Base-by-base conservation (phyloP, 2,329 filamentous ascomycete genomes). In the Fusarium dlaminii region DNA sequence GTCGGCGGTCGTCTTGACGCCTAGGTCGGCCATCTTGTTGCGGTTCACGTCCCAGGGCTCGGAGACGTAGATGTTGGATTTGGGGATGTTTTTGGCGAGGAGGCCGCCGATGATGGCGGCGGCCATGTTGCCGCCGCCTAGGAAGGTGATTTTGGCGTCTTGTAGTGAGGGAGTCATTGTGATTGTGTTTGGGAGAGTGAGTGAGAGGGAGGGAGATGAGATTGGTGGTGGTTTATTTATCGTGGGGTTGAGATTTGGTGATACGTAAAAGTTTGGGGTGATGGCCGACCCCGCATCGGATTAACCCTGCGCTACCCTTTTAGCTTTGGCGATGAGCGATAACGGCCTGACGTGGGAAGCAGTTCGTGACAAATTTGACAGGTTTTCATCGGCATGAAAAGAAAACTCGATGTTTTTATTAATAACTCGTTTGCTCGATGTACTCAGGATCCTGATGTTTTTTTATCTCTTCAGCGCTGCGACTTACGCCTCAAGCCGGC, bases 21-120 rank as follows among this genome's bases (percentile, higher is more conserved):
- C 86, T 10, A 83, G 75, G 5, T 81, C 82, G 39, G 79, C 82
- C 79, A 87, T 85, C 82, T 87, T 87, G 59, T 82, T 79, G 63
- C 86, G 84, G 83, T 87, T 88, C 63, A 87, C 86, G 8, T 87
- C 86, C 85, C 86, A 87, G 4, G 86, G 86, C 80, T 87, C 86
- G 8, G 86, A 82, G 63, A 87, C 86, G 78, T 75, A 81, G 78
- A 88, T 84, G 80, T 86, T 83, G 61, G 81, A 76, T 77, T 84
- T 83, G 73, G 82, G 66, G 75, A 85, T 83, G 78, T 82, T 81
- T 73, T 85, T 84, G 66, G 80, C 80, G 34, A 85, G 77, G 29
- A 88, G 84, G 57, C 86, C 86, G 27, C 84, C 83, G 71, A 87
- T 87, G 74, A 88, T 88, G 82, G 86, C 86, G 61, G 82, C 82